Evolutionary conservation across 345 rosid genomes (phyloP).

Genomic region (Populus alba): DNA sequence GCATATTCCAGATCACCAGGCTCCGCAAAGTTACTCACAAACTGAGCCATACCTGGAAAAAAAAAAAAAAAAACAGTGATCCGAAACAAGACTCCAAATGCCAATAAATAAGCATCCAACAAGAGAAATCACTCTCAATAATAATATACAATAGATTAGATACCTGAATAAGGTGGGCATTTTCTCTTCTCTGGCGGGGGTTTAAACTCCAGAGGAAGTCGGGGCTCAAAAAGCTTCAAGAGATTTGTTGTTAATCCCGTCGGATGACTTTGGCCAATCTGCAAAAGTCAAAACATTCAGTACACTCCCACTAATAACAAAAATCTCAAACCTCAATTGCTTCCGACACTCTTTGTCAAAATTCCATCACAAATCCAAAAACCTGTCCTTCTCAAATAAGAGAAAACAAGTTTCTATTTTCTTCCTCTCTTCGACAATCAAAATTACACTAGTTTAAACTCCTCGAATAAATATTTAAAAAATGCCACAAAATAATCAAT

Average conservation of each 20-base stretch:
- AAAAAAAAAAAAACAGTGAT: neutral
- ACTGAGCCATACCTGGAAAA: conserved; percentile 76
- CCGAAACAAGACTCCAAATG: neutral
- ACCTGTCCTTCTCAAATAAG: neutral
- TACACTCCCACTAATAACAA: neutral
- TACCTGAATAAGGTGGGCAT: conserved; percentile 75
- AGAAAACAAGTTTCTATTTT: neutral
- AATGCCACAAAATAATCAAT: neutral
- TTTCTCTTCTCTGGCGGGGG: conserved; percentile 92
- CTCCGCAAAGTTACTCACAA: conserved; percentile 77
- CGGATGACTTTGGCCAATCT: conserved; percentile 98
- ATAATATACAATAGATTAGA: neutral
- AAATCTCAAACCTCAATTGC: neutral
- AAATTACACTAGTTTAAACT: neutral
- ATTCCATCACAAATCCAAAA: neutral
- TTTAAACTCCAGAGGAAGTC: conserved; percentile 77
- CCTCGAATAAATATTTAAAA: neutral
- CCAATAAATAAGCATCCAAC: neutral
- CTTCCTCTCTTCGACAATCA: neutral
- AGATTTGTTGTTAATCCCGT: conserved; percentile 85
- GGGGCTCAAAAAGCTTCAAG: conserved; percentile 91
- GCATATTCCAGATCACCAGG: conserved; percentile 85
- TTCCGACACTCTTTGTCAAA: neutral
- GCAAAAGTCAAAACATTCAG: conserved; percentile 25
- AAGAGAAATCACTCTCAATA: neutral